A percentile compares a stretch with the other conserved stretches of the same genome.
phyloP scores from a whole-genome alignment of 1,284 basidiomycete species.

The Heliocybe sulcata region DNA sequence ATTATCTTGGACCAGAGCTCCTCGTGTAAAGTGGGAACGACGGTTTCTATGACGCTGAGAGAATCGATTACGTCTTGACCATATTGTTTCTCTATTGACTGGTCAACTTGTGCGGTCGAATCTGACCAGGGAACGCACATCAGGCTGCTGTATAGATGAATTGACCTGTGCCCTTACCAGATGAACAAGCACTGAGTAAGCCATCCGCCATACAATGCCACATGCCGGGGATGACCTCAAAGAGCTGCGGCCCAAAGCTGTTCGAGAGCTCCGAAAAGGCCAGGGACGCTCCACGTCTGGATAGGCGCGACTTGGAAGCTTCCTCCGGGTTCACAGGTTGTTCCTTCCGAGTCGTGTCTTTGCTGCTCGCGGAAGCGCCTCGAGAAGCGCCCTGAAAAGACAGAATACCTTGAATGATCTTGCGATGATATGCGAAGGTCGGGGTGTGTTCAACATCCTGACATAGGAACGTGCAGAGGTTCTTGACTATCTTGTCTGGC shows the following conservation, averaged over 20 bases:
- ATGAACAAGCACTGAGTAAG: constrained; percentile 60
- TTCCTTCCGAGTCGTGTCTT: constrained; percentile 33
- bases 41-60: constrained; percentile 82
- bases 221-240: constrained; percentile 82
- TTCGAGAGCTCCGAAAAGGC: constrained; percentile 78
- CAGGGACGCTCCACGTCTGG: constrained; percentile 78
- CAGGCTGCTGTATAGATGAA: too few relatives aligned
- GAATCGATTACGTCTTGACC: constrained; percentile 95
- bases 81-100: constrained; percentile 57
- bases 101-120: constrained; percentile 48
- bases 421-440: constrained; percentile 69
- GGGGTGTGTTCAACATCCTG: constrained; percentile 88
- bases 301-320: constrained; percentile 46
- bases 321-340: constrained; percentile 34
- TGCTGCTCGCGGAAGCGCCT: constrained; percentile 26
- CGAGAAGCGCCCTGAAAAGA: constrained; percentile 51
- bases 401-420: constrained; percentile 67
- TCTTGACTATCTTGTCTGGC: constrained; percentile 94
- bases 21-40: constrained; percentile 71
- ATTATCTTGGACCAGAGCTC: constrained; percentile 64
- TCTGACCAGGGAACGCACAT: constrained; percentile 24
- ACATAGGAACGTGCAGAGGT: constrained; percentile 95
- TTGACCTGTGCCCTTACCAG: constrained; percentile 40
- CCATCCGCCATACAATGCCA: constrained; percentile 91
- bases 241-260: constrained; percentile 69